Evolutionary conservation across 2,329 filamentous ascomycete genomes (phyloP).

Genomic region (Penicillium sp.): DNA sequence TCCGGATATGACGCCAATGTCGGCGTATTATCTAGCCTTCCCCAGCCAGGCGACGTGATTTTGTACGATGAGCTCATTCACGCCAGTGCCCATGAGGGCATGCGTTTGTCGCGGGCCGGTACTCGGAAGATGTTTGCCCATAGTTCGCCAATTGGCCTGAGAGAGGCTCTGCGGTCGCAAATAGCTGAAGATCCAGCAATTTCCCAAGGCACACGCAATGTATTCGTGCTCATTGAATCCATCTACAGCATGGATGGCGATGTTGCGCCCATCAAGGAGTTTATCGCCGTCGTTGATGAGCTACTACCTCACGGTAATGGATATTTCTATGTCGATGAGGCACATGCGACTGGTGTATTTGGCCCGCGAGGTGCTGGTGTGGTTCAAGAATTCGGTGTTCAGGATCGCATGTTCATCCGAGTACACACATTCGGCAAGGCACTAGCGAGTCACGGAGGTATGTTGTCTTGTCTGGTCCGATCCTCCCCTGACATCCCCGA

Average conservation of each 20-base stretch:
- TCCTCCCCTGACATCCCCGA: background rate
- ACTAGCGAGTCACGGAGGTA: constrained; percentile 65
- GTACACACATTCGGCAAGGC: constrained; percentile 57
- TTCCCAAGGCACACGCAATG: constrained; percentile 44
- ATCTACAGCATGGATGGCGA: constrained; percentile 86
- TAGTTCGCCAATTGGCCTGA: constrained; percentile 32
- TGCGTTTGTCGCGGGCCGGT: constrained; percentile 59
- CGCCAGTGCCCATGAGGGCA: constrained; percentile 75
- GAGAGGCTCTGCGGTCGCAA: background rate
- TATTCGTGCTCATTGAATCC: constrained; percentile 68
- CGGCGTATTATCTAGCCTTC: constrained; percentile 60
- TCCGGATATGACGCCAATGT: constrained; percentile 68
- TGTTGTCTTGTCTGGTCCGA: constrained; percentile 22
- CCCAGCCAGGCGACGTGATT: constrained; percentile 61
- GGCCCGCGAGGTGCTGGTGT: constrained; percentile 51
- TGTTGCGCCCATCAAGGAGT: constrained; percentile 60
- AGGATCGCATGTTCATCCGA: constrained; percentile 50
- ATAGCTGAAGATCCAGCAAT: constrained; percentile 32
- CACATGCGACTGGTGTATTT: constrained; percentile 53
- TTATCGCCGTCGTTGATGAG: constrained; percentile 58
- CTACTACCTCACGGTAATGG: constrained; percentile 57
- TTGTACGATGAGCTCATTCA: constrained; percentile 75
- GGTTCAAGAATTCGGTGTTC: constrained; percentile 50
- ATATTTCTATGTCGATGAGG: constrained; percentile 57
- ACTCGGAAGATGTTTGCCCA: constrained; percentile 48